Percentiles rank a stretch among this genome's conserved stretches.
Evolutionary conservation across 495 filamentous ascomycete genomes (phyloP).

Genomic region (Hypoxylon crocopeplum): DNA sequence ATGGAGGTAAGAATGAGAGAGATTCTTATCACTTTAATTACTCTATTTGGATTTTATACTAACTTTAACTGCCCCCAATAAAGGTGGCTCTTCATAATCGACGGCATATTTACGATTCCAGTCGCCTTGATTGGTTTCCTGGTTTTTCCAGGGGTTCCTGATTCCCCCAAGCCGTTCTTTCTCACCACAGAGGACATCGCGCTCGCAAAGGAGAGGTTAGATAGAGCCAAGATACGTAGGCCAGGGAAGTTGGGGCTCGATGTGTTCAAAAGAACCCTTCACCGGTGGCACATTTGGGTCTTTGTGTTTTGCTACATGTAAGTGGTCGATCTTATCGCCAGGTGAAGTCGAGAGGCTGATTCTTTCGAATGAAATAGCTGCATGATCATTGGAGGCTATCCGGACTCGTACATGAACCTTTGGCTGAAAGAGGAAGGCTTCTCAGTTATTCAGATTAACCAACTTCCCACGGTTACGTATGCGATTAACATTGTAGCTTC

Average conservation of each 20-base stretch:
- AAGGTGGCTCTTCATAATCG: constrained; percentile 58
- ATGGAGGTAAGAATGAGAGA: constrained; percentile 36
- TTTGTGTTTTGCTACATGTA: constrained; percentile 55
- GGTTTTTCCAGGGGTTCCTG: constrained; percentile 57
- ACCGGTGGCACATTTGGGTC: constrained; percentile 57
- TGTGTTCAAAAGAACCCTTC: constrained; percentile 51
- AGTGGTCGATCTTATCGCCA: too few species aligned
- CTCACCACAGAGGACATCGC: constrained; percentile 46
- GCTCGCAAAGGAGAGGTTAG: constrained; percentile 48
- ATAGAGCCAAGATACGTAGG: constrained; percentile 28
- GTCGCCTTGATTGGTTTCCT: constrained; percentile 53
- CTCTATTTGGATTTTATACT: neutral
- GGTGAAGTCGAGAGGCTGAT: neutral
- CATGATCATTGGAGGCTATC: constrained; percentile 54
- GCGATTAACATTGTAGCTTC: constrained; percentile 54
- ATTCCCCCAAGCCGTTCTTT: constrained; percentile 50
- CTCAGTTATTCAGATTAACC: constrained; percentile 54
- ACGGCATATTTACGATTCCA: constrained; percentile 58
- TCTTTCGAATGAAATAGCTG: constrained; percentile 25
- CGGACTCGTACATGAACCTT: constrained; percentile 51
- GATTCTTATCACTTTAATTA: neutral
- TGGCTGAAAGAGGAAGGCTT: constrained; percentile 58
- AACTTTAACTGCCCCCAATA: neutral
- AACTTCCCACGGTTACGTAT: constrained; percentile 52
- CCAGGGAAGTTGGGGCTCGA: constrained; percentile 47